A percentile compares a stretch with the other conserved stretches of the same genome.
These are phyloP conservation scores for Allantophomopsis cytisporea DNA, from an alignment of 2,329 filamentous ascomycete species.

Conservation along the genomic window DNA sequence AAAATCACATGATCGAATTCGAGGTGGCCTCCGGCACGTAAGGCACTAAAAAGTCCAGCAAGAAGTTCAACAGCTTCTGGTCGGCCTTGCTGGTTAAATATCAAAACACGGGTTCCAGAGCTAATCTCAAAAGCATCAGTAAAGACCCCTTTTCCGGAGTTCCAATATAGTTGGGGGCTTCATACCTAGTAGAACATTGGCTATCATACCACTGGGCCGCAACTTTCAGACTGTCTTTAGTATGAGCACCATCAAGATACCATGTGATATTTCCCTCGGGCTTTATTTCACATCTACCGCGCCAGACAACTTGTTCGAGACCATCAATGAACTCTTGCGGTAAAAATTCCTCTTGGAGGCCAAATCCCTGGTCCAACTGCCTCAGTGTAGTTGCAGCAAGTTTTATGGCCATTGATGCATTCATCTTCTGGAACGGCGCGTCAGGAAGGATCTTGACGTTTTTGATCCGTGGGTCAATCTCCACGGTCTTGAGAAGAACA, in stretches of 20 bases:
- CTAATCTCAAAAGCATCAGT: conserved; percentile 8
- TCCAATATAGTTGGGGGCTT: background rate
- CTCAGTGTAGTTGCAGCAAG: conserved; percentile 34
- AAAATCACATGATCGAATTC: conserved; percentile 67
- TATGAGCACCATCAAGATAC: conserved; percentile 92
- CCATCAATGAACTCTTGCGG: conserved; percentile 56
- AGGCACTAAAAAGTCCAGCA: conserved; percentile 35
- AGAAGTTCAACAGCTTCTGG: conserved; percentile 21
- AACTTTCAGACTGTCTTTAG: conserved; percentile 73
- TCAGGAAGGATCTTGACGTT: conserved; percentile 32
- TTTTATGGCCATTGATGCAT: conserved; percentile 36
- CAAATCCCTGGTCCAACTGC: conserved; percentile 18
- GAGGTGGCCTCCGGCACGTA: conserved; percentile 23
- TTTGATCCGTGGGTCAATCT: conserved; percentile 29
- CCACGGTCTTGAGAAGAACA: conserved; percentile 27
- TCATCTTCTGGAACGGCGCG: conserved; percentile 43
- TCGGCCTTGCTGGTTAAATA: conserved; percentile 76
- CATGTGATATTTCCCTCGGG: conserved; percentile 50
- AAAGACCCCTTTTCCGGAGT: background rate
- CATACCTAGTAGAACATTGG: conserved; percentile 18
- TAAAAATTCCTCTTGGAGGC: conserved; percentile 19
- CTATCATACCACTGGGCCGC: conserved; percentile 71
- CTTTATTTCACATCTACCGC: conserved; percentile 63
- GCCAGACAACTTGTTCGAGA: conserved; percentile 60
- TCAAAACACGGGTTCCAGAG: conserved; percentile 37